Evolutionary conservation across 352 stramenopile species (phyloP).

Genomic region (Phytopythium delawarense): DNA sequence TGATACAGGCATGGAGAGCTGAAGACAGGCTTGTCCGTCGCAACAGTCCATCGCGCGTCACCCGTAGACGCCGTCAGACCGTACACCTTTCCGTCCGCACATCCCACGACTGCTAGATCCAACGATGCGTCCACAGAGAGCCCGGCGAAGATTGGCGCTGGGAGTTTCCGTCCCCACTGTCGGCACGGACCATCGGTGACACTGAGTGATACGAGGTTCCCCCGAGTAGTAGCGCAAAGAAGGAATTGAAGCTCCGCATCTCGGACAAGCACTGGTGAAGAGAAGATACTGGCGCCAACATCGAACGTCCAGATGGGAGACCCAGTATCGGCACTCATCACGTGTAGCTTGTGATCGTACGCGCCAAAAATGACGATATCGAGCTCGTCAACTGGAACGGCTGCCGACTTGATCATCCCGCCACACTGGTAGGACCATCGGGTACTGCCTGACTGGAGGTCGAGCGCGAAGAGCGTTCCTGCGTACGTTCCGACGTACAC

Average conservation of each 20-base stretch:
- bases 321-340: conserved; percentile 21
- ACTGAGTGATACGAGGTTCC: conserved; percentile 21
- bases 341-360: conserved; percentile 51
- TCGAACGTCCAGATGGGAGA: conserved; percentile 19
- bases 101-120: conserved; percentile 35
- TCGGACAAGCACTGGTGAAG: conserved; percentile 28
- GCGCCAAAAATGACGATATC: conserved; percentile 40
- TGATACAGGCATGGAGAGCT: conserved; percentile 46
- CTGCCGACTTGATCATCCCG: conserved; percentile 46
- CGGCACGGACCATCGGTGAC: neutral
- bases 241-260: conserved; percentile 13
- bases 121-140: conserved; percentile 17
- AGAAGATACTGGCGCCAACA: conserved; percentile 45
- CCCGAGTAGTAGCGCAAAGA: conserved; percentile 38
- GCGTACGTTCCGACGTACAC: conserved; percentile 57
- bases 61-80: conserved; percentile 24
- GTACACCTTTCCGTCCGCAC: conserved; percentile 45
- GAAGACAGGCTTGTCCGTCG: conserved; percentile 52
- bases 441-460: conserved; percentile 20
- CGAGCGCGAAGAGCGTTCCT: conserved; percentile 40
- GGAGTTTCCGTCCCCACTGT: conserved; percentile 15
- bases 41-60: conserved; percentile 23
- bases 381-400: conserved; percentile 34
- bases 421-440: conserved; percentile 32
- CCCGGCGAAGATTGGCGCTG: conserved; percentile 53